These are phyloP conservation scores for Osmozyma mogii DNA, from an alignment of 805 yeast species.

Conservation along the genomic window DNA sequence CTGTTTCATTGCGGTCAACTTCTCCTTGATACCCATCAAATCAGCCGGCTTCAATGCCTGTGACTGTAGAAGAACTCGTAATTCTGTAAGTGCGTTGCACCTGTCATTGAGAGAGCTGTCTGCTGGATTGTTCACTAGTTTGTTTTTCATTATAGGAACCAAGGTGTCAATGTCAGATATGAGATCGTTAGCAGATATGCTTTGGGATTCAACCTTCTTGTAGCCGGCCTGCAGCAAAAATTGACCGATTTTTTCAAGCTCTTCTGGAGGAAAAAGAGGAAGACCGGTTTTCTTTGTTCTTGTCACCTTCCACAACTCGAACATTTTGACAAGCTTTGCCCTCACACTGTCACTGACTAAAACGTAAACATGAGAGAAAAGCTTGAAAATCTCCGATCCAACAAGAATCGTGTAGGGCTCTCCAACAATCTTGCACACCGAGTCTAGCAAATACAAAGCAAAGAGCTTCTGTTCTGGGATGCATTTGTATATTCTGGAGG, in stretches of 20 bases:
- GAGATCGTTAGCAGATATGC: slow-evolving; percentile 6
- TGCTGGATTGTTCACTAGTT: slow-evolving; percentile 23
- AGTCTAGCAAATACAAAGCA: slow-evolving; percentile 78
- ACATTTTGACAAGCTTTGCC: slow-evolving; percentile 61
- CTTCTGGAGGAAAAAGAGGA: slow-evolving; percentile 66
- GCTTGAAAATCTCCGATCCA: slow-evolving; percentile 57
- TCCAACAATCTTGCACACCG: slow-evolving; percentile 86
- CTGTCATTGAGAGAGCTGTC: slow-evolving; percentile 37
- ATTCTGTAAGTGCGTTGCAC: slow-evolving; percentile 36
- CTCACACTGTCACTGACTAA: slow-evolving; percentile 71
- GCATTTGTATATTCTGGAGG: slow-evolving; percentile 63
- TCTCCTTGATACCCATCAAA: slow-evolving; percentile 30
- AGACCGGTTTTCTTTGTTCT: slow-evolving; percentile 48
- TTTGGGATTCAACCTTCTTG: slow-evolving; percentile 4
- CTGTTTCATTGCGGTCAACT: slow-evolving; percentile 30
- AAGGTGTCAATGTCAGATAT: slow-evolving; percentile 31
- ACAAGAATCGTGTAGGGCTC: slow-evolving; percentile 80
- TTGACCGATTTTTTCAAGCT: slow-evolving; percentile 62
- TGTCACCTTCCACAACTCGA: slow-evolving; percentile 81
- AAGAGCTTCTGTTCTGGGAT: slow-evolving; percentile 80
- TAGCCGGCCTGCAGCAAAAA: slow-evolving; percentile 44
- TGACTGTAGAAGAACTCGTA: slow-evolving; percentile 31
- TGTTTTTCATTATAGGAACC: slow-evolving; percentile 35
- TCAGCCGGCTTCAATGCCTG: slow-evolving; percentile 28
- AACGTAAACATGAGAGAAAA: slow-evolving; percentile 73